Evolutionary conservation across 257 asterid species (phyloP), one percentile per base, ranked within the genome.

Genomic region (Voacanga thouarsii): DNA sequence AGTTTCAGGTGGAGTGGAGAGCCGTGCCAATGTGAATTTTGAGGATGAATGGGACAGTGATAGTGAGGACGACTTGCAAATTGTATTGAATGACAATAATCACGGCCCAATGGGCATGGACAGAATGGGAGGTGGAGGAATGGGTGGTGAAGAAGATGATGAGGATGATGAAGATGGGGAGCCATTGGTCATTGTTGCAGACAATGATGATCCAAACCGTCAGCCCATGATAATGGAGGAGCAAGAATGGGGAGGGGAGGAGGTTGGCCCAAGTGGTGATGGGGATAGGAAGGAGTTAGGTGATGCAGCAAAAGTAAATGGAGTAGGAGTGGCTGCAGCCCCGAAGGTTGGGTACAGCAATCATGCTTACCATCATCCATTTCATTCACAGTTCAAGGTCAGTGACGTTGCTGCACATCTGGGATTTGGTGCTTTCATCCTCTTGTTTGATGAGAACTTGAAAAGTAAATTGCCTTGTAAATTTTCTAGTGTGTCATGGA

Each of bases 311-410:
- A 94, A 90, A 83, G 84, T 89, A 49, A 86, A 83, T 80, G 97
- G 92, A 78, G 92, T 82, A 64, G 86, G 87, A 71, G 92, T 86
- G 63, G 80, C 86, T 3, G 81, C 79, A 63, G 90, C 85, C 77
- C 94, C 94, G 3, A 93, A 90, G 89, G 73, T 84, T 86, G 92
- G 89, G 71, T 93, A 82, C 84, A 83, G 85, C 88, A 89, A 80
- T 84, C 98, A 91, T 61, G 82, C 84, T 77, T 89, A 86, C 77
- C 92, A 89, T 83, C 92, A 91, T 77, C 93, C 87, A 3, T 89
- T 82, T 76, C 94, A 92, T 83, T 93, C 98, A 12, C 97, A 91
- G 94, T 95, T 90, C 96, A 93, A 95, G 99, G 99, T 95, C 96
- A 95, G 97, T 86, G 85, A 76, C 26, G 85, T 82, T 61, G 90